These are phyloP conservation scores for Meripilus lineatus DNA, from an alignment of 1,284 basidiomycete genomes.

Conservation along the genomic window DNA sequence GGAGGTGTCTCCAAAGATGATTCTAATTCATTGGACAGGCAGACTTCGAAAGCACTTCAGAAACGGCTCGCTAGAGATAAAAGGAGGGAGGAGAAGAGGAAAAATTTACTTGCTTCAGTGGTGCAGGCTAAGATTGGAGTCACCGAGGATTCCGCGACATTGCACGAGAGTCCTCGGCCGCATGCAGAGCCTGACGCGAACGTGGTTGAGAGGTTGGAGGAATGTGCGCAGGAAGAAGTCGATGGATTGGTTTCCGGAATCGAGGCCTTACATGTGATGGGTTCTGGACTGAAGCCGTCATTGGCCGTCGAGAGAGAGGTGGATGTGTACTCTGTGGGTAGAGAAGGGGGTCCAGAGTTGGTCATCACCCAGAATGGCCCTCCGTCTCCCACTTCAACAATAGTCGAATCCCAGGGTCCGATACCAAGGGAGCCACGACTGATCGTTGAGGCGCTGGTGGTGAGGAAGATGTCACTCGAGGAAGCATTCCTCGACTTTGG, in stretches of 20 bases:
- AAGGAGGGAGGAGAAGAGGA: constrained; percentile 35
- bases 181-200: no score
- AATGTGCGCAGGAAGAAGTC: not conserved
- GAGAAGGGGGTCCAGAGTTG: no score
- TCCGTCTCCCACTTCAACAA: no score
- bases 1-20: no score
- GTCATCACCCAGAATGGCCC: no score
- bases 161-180: not conserved
- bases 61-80: constrained; percentile 48
- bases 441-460: constrained; percentile 76
- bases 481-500: constrained; percentile 73
- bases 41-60: constrained; percentile 33
- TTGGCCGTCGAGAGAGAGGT: no score
- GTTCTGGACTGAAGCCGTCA: no score
- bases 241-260: constrained; percentile 1
- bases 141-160: not conserved
- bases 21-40: no score
- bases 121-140: no score
- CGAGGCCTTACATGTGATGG: constrained; percentile 2
- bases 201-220: not conserved
- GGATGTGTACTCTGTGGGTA: no score
- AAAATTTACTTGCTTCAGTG: constrained; percentile 25
- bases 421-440: constrained; percentile 40
- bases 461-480: constrained; percentile 66
- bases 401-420: no score